Base-by-base conservation (phyloP, 2,329 filamentous ascomycete species). In the Elsinoe perseae region DNA sequence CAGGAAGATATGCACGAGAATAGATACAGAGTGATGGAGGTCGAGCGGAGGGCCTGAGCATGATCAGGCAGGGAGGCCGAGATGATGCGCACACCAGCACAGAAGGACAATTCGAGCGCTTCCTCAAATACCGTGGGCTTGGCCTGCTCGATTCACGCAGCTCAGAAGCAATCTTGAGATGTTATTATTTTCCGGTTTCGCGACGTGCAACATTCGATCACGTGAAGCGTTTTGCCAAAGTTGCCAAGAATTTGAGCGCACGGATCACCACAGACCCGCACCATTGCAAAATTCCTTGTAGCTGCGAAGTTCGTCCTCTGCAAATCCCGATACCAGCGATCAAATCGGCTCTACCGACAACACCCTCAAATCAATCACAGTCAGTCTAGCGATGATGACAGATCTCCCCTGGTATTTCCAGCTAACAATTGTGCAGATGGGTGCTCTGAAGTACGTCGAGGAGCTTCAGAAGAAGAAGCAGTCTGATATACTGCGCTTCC, bases 381-480 rank as follows among this genome's bases (percentile, higher is more conserved):
- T 56, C 21, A 42, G 53, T 46, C 27, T 12, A n/a, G 25, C n/a
- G 16, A 38, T 16, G 43, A 27, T n/a, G 36, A 20, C 9, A 30
- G 14, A 3, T 14, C 28, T n/a, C 10, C 16, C 14, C 8, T 32
- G 12, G 4, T 27, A 2, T 27, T 14, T 42, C 38, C 8, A 28
- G 34, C 52, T 54, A 32, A 54, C 36, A 54, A 38, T 43, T 43
- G 21, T 46, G 58, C 63, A 92, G 84, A 96, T 96, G 93, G 93
- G 93, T 88, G 92, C 92, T 83, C 89, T 96, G 79, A 98, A 98
- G 83, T 98, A 95, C 83, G 89, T 98, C 81, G 95, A 98, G 86
- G 93, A 98, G 85, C 87, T 98, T 82, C 90, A 96, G 80, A 97
- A 98, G 90, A 96, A 95, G 89, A 98, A 98, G 90, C 93, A 98